Base-by-base conservation (phyloP, 768 basidiomycete species). In the Floccularia luteovirens region DNA sequence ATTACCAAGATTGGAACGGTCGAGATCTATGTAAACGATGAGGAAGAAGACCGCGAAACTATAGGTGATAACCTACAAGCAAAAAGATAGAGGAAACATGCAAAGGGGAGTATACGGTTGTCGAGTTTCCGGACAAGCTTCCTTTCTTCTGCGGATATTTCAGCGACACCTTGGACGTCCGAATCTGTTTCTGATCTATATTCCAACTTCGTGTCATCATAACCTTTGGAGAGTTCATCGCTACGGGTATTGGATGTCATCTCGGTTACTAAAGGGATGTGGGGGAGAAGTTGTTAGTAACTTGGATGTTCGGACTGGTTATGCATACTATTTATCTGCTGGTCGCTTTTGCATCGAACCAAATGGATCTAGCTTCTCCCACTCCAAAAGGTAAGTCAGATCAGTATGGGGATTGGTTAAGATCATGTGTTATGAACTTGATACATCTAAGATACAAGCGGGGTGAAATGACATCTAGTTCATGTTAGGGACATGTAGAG, bases 1-100 rank as follows among this genome's bases (percentile, higher is more conserved):
- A 53, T 90, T 89, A 12, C 86, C 87, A 30, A 88, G 53, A 53
- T 88, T 88, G 0, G 81, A 78, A 39, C 88, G 74, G 56, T 90
- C 87, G 36, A 90, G 66, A 54, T 79, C 17, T 6, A 16, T 33
- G 23, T 40, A 28, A 21, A 36, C 24, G 39, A 12, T 27, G 1
- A 30, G 13, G 24, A 6, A 12, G 37, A 42, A 24, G n/a, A 17
- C 2, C 32, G 42, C 31, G 35, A 12, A 21, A 38, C 13, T 24
- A 24, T 35, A 36, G 36, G 28, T 5, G 2, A 12, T 30, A 33
- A 72, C 80, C 56, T 42, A 82, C 84, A 87, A 22, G 83, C 82
- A 55, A 81, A 86, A 20, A 87, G 65, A 48, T 87, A 87, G 30
- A 87, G 68, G n/a, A 83, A 48, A 50, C 82, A 86, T 1, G 77